Conservation (phyloP, 1,284 basidiomycete species). For the Peniophora sp. region DNA sequence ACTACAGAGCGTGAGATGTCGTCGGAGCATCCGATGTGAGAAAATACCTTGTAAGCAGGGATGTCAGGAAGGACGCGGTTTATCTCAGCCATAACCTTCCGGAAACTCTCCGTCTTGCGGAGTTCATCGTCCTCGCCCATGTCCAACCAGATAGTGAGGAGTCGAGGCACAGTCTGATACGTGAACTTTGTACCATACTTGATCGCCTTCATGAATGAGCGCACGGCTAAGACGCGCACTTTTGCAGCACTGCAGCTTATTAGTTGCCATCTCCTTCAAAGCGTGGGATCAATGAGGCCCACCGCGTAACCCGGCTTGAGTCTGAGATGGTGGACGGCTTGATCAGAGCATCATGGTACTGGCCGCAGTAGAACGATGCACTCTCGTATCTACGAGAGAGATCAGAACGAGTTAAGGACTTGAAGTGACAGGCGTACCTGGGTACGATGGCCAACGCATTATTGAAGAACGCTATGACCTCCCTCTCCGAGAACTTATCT, state of each 20-base stretch:
- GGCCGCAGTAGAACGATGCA: conserved; percentile 78
- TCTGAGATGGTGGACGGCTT: conserved; percentile 45
- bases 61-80: conserved; percentile 47
- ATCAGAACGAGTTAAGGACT: conserved; percentile 2
- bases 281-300: conserved; percentile 4
- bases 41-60: conserved; percentile 68
- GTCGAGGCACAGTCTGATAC: conserved; percentile 91
- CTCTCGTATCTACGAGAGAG: conserved; percentile 68
- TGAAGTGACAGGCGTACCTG: conserved; percentile 34
- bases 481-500: conserved; percentile 69
- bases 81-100: conserved; percentile 50
- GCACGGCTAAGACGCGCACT: conserved; percentile 59
- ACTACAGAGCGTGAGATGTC: conserved; percentile 38
- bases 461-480: conserved; percentile 56
- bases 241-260: conserved; percentile 37
- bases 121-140: conserved; percentile 59
- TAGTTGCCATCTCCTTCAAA: neutral
- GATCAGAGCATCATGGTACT: conserved; percentile 77
- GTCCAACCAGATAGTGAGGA: conserved; percentile 95
- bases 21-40: neutral
- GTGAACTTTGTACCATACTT: conserved; percentile 90
- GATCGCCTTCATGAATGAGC: conserved; percentile 71
- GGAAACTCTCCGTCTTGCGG: conserved; percentile 34
- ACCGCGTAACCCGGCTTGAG: conserved; percentile 34
- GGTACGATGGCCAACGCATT: conserved; percentile 48